Evolutionary conservation across 768 basidiomycete species (phyloP).

Genomic region (Plicaturopsis crispa): DNA sequence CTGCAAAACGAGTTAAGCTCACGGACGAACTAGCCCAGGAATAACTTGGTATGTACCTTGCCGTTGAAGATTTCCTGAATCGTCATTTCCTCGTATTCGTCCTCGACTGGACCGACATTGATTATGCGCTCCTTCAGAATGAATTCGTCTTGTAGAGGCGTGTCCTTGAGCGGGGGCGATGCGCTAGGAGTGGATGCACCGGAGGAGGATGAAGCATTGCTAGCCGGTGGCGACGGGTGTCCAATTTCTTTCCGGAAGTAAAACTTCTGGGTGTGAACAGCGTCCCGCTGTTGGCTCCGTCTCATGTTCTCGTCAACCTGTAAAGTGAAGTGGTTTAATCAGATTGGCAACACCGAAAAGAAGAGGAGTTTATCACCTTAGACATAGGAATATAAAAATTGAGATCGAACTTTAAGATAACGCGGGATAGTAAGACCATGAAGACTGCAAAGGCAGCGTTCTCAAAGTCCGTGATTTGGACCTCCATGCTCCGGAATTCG

Average conservation of each 20-base stretch:
- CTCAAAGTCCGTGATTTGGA: slow-evolving; percentile 98
- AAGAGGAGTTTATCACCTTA: slow-evolving; percentile 44
- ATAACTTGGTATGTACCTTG: slow-evolving; percentile 41
- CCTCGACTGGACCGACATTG: slow-evolving; percentile 43
- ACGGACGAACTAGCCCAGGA: slow-evolving; percentile 5
- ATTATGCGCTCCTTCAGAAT: slow-evolving; percentile 42
- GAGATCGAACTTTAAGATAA: slow-evolving; percentile 83
- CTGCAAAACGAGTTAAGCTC: slow-evolving; percentile 23
- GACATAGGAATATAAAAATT: slow-evolving; percentile 98
- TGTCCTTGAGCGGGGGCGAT: slow-evolving; percentile 26
- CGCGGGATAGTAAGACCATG: slow-evolving; percentile 88
- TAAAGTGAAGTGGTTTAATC: too few species aligned
- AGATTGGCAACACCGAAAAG: too few species aligned
- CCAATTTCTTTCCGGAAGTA: slow-evolving; percentile 87
- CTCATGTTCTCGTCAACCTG: slow-evolving; percentile 98
- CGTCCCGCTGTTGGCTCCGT: slow-evolving; percentile 79
- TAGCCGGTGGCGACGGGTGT: slow-evolving; percentile 36
- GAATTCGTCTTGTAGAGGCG: slow-evolving; percentile 40
- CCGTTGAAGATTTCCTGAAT: slow-evolving; percentile 92
- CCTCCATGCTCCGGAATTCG: slow-evolving; percentile 98
- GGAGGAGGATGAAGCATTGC: slow-evolving; percentile 39
- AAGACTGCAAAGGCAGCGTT: slow-evolving; percentile 97
- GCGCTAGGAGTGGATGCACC: slow-evolving; percentile 27
- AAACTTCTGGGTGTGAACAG: slow-evolving; percentile 65
- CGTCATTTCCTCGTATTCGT: slow-evolving; percentile 90